These are phyloP conservation scores for Leccinum olivaceopallidum DNA, from an alignment of 768 basidiomycete species.

Conservation along the genomic window DNA sequence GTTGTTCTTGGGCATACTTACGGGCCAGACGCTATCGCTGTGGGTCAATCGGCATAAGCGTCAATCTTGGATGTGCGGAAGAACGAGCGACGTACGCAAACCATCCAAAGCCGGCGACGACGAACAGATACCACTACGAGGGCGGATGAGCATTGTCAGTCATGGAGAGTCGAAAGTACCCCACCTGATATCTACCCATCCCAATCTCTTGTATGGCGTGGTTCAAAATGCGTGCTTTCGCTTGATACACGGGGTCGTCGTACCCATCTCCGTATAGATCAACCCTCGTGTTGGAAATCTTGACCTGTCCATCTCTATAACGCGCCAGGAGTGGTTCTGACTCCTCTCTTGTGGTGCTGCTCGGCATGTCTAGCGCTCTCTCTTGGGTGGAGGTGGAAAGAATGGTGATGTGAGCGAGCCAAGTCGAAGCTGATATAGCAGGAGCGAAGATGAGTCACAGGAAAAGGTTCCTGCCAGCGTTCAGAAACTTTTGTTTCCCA, in stretches of 20 bases:
- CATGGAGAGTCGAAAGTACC: neutral
- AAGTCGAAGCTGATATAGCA: no score
- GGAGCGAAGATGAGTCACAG: no score
- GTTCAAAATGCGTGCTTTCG: slow-evolving; percentile 49
- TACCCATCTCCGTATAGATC: slow-evolving; percentile 39
- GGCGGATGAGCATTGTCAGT: neutral
- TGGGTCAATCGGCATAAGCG: no score
- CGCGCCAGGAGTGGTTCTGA: no score
- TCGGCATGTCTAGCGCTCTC: no score
- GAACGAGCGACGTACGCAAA: slow-evolving; percentile 33
- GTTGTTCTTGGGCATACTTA: slow-evolving; percentile 15
- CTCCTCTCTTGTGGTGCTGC: no score
- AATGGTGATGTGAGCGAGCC: no score
- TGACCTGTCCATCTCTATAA: no score
- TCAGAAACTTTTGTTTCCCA: no score
- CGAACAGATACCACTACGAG: slow-evolving; percentile 39
- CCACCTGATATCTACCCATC: slow-evolving; percentile 57
- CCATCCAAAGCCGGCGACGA: slow-evolving; percentile 44
- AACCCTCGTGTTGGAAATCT: neutral
- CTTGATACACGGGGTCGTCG: slow-evolving; percentile 49
- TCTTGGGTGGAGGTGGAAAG: no score
- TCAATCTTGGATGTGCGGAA: no score
- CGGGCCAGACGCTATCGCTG: slow-evolving; percentile 40
- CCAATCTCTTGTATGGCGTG: slow-evolving; percentile 52
- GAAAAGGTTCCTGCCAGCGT: no score